Evolutionary conservation across 179 eudicot species (phyloP), one percentile per base, ranked within the genome.

Genomic region (Drosera spatulata): DNA sequence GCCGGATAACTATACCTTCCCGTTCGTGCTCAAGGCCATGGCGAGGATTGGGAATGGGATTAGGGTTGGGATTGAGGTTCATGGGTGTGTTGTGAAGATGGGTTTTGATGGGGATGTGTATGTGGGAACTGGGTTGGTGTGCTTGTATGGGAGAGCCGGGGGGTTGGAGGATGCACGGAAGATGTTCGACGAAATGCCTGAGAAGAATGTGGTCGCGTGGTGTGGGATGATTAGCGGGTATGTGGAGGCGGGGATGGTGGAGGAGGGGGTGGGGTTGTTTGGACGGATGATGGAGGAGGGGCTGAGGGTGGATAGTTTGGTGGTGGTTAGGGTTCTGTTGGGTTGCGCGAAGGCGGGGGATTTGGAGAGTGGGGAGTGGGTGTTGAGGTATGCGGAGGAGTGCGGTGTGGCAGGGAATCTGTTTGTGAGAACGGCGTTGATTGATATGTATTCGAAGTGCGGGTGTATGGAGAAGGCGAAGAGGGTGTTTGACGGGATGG

Each of bases 1-100:
- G 38, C 89, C 97, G 3, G 78, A 87, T 65, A 65, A 63, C 65
- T 84, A 78, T 45, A 87, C 93, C 4, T 82, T 69, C 59, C 85
- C 97, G 5, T 89, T 82, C 66, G 78, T 81, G n/a, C 70, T 89
- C 1, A 89, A 89, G 66, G 80, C 89, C 0, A 73, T 82, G 44
- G 53, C 70, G 0, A 71, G 80, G 74, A 79, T 63, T 71, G 59
- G 46, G 44, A 56, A 9, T 52, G 76, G 55, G n/a, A n/a, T n/a
- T 22, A 22, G 33, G 33, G 33, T 22, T 22, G 33, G 1, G 33
- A 22, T 22, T 22, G 33, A 22, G 1, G 33, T 22, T 22, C 0
- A 22, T 22, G 33, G 33, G 33, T 0, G 0, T 22, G 33, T 22
- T 22, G 33, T 22, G 33, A 22, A 22, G 33, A 22, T 22, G 33